Percentiles rank a stretch among this genome's conserved stretches.
Evolutionary conservation across 2,329 filamentous ascomycete species (phyloP).

Genomic region (Gaeumannomyces tritici): DNA sequence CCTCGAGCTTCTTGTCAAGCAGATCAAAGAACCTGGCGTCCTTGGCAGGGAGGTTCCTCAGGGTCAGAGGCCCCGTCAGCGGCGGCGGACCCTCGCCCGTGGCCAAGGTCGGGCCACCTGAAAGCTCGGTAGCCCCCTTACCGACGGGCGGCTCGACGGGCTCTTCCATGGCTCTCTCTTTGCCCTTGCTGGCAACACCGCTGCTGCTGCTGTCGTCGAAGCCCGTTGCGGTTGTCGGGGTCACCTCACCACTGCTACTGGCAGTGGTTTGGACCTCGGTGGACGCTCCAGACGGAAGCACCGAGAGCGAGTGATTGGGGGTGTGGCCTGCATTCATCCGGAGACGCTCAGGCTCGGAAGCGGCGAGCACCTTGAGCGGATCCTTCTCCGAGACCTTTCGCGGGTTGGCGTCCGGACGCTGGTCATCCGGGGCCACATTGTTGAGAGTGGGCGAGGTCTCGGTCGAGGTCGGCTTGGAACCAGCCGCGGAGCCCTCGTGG

Average conservation of each 20-base stretch:
- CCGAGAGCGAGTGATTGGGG: conserved; percentile 48
- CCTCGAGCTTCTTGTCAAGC: conserved; percentile 41
- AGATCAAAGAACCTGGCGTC: conserved; percentile 44
- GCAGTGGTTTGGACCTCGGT: conserved; percentile 29
- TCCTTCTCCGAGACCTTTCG: conserved; percentile 24
- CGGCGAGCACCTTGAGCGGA: conserved; percentile 35
- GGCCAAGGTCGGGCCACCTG: conserved; percentile 23
- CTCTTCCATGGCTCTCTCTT: conserved; percentile 2
- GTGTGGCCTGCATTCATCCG: conserved; percentile 56
- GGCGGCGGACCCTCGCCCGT: conserved; percentile 31
- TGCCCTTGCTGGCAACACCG: neutral
- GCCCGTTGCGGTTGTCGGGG: conserved; percentile 19
- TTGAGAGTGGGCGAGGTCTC: conserved; percentile 12
- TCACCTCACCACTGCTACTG: conserved; percentile 28
- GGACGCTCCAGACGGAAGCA: conserved; percentile 33
- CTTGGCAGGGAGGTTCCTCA: conserved; percentile 44
- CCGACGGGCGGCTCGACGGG: conserved; percentile 11
- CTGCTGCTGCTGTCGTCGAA: conserved; percentile 8
- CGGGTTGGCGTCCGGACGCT: conserved; percentile 7
- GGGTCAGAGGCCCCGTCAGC: conserved; percentile 42
- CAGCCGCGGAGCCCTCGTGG: conserved; percentile 14
- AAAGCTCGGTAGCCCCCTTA: conserved; percentile 7
- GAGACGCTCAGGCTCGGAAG: conserved; percentile 39
- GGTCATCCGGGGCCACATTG: conserved; percentile 8
- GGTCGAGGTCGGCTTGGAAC: conserved; percentile 19